phyloP scores from a whole-genome alignment of 441 rosid species.

The Gossypium lobatum region DNA sequence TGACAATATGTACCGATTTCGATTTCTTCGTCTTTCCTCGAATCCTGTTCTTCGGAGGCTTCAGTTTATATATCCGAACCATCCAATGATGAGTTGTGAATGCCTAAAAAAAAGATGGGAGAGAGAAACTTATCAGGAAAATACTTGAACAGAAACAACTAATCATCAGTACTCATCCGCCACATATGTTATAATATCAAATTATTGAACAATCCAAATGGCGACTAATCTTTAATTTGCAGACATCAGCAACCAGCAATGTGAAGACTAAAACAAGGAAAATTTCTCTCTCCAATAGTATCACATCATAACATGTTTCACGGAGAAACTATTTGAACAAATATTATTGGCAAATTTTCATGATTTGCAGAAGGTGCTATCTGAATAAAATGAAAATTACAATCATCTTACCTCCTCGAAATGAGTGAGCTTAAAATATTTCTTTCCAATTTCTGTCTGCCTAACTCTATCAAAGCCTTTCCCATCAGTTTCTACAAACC shows the following conservation, averaged over 20 bases:
- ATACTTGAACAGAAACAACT: background rate
- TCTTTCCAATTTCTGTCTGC: conserved; percentile 94
- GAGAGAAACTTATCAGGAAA: conserved; percentile 6
- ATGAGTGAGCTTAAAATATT: conserved; percentile 85
- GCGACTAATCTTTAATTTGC: background rate
- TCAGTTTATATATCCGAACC: conserved; percentile 94
- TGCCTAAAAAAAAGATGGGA: conserved; percentile 36
- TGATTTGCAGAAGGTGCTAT: background rate
- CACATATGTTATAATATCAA: background rate
- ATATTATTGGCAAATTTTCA: background rate
- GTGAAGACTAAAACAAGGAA: background rate
- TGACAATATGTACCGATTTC: conserved; percentile 44
- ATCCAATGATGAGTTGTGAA: conserved; percentile 99
- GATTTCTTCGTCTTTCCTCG: conserved; percentile 71
- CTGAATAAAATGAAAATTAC: conserved; percentile 4
- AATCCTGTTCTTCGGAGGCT: conserved; percentile 76
- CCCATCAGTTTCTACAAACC: conserved; percentile 91
- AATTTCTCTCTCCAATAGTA: background rate
- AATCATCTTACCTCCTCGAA: conserved; percentile 77
- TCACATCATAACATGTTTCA: background rate
- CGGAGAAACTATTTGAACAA: background rate
- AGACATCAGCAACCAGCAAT: background rate
- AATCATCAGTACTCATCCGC: background rate
- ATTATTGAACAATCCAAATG: background rate
- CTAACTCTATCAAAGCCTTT: conserved; percentile 89